Percentiles rank a stretch among this genome's conserved stretches.
phyloP scores from a whole-genome alignment of 257 asterid species.

The Ilex aquifolium region DNA sequence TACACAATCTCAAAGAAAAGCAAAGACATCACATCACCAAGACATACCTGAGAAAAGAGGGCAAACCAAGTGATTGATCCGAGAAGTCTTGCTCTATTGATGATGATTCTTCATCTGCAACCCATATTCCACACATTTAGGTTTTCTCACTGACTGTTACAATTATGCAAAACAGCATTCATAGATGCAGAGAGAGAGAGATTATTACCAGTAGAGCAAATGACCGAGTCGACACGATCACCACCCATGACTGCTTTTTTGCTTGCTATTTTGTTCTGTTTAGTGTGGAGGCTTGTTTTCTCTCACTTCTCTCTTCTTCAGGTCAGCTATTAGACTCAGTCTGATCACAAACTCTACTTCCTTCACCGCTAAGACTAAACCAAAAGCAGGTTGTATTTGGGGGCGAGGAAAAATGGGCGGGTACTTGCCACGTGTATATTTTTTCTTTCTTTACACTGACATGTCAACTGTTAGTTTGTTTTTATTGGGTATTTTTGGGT shows the following conservation, averaged over 20 bases:
- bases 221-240: constrained; percentile 14
- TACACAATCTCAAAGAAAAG: not conserved
- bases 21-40: not conserved
- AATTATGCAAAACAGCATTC: not conserved
- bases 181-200: not conserved
- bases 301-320: too few species aligned
- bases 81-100: constrained; percentile 16
- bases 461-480: too few species aligned
- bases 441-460: too few species aligned
- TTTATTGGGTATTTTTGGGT: too few species aligned
- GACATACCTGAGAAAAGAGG: constrained; percentile 28
- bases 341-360: too few species aligned
- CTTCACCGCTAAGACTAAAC: too few species aligned
- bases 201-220: constrained; percentile 28
- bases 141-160: too few species aligned
- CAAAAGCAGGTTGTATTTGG: too few species aligned
- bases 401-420: too few species aligned
- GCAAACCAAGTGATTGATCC: constrained; percentile 10
- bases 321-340: too few species aligned
- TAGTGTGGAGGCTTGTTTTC: too few species aligned
- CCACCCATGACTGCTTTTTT: constrained; percentile 47
- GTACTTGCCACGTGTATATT: too few species aligned
- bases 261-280: not conserved
- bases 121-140: not conserved
- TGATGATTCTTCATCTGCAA: constrained; percentile 41